phyloP scores from a whole-genome alignment of 768 basidiomycete genomes.

The Tulasnella sp. region DNA sequence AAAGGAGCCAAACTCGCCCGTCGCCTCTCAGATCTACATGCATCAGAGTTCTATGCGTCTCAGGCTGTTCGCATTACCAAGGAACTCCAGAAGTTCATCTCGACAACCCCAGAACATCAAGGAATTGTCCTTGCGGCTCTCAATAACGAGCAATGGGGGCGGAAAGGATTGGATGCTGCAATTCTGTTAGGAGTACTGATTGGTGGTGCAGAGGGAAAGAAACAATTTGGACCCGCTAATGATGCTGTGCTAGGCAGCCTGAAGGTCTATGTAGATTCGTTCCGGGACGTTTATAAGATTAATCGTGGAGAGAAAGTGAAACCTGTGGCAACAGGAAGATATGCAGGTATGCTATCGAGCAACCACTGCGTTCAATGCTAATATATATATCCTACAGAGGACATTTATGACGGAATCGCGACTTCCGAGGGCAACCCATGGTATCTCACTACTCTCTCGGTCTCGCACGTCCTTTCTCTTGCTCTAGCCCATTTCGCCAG shows the following conservation, averaged over 20 bases:
- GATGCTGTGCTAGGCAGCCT: constrained; percentile 22
- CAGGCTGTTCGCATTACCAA: constrained; percentile 6
- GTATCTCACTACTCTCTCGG: constrained; percentile 20
- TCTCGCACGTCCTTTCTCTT: constrained; percentile 11
- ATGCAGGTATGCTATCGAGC: constrained; percentile 18
- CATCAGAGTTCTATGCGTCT: background rate
- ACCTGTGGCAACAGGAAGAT: constrained; percentile 23
- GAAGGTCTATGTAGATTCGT: constrained; percentile 22
- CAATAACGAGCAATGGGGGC: constrained; percentile 9
- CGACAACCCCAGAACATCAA: background rate
- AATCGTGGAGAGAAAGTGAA: constrained; percentile 20
- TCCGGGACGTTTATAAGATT: constrained; percentile 24
- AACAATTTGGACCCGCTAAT: constrained; percentile 13
- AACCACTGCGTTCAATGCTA: background rate
- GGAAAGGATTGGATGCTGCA: constrained; percentile 24
- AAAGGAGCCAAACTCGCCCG: constrained; percentile 23
- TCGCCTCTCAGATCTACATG: background rate
- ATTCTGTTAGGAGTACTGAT: constrained; percentile 24
- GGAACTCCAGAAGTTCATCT: constrained; percentile 20
- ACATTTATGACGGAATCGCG: constrained; percentile 27
- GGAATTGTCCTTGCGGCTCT: constrained; percentile 2
- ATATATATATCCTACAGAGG: constrained; percentile 18
- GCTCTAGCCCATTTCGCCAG: constrained; percentile 5
- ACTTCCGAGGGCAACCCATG: constrained; percentile 25
- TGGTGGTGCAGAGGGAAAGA: constrained; percentile 11